phyloP scores from a whole-genome alignment of 495 filamentous ascomycete species.

The Thermochaetoides thermophila region DNA sequence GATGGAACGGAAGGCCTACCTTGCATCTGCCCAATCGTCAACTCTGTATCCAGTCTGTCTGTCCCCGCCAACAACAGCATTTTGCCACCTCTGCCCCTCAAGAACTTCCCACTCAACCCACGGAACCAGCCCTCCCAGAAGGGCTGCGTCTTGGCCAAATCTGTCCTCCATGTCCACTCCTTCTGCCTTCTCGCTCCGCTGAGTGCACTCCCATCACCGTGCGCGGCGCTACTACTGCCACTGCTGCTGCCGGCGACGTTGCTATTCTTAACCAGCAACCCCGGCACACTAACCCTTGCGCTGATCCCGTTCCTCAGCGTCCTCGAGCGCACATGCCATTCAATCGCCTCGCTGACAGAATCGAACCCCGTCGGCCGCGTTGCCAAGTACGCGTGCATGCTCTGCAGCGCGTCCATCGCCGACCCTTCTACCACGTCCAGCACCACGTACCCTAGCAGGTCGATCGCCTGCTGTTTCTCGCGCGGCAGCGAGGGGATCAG shows the following conservation, averaged over 20 bases:
- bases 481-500: background rate
- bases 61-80: constrained; percentile 83
- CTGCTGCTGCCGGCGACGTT: constrained; percentile 1
- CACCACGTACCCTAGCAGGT: constrained; percentile 71
- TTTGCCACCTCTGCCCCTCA: constrained; percentile 73
- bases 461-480: background rate
- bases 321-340: constrained; percentile 87
- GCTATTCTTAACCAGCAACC: constrained; percentile 43
- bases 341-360: constrained; percentile 61
- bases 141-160: constrained; percentile 67
- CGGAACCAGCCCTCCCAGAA: constrained; percentile 94
- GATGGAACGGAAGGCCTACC: constrained; percentile 32
- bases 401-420: constrained; percentile 79
- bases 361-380: constrained; percentile 69
- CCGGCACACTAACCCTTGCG: constrained; percentile 77
- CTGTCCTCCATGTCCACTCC: constrained; percentile 34
- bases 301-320: constrained; percentile 73
- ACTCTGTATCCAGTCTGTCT: constrained; percentile 81
- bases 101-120: constrained; percentile 77
- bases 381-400: constrained; percentile 82
- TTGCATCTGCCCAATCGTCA: constrained; percentile 98
- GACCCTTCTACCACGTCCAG: constrained; percentile 88
- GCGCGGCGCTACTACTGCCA: constrained; percentile 17
- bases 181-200: background rate
- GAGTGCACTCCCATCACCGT: background rate